A percentile compares a stretch with the other conserved stretches of the same genome.
These are phyloP conservation scores for Teratosphaeriaceae sp. DNA, from an alignment of 2,329 filamentous ascomycete species.

Conservation along the genomic window DNA sequence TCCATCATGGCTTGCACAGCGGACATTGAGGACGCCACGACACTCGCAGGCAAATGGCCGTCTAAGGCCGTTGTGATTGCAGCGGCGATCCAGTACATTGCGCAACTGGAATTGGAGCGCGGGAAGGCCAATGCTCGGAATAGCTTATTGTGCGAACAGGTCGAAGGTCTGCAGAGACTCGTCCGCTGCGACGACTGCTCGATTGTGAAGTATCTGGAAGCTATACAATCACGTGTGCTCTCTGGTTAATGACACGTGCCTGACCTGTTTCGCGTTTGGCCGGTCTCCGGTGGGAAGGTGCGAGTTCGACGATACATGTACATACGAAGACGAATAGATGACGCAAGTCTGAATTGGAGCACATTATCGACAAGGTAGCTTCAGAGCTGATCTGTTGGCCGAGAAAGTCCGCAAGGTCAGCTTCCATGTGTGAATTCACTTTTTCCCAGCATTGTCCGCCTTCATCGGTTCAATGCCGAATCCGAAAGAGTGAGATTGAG, in stretches of 20 bases:
- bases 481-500: too few relatives aligned
- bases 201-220: slow-evolving; percentile 9
- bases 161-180: slow-evolving; percentile 38
- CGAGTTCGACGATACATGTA: neutral
- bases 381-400: too few relatives aligned
- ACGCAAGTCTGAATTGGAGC: too few relatives aligned
- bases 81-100: slow-evolving; percentile 40
- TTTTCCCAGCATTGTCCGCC: too few relatives aligned
- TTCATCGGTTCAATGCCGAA: too few relatives aligned
- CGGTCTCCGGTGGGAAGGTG: neutral
- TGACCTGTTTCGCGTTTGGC: slow-evolving; percentile 1
- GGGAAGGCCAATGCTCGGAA: slow-evolving; percentile 33
- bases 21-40: slow-evolving; percentile 5
- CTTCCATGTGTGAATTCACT: too few relatives aligned
- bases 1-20: slow-evolving; percentile 2
- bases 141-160: slow-evolving; percentile 29
- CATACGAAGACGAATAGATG: neutral
- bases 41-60: slow-evolving; percentile 7
- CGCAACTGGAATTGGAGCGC: slow-evolving; percentile 38
- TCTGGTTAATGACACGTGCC: neutral
- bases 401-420: too few relatives aligned
- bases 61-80: slow-evolving; percentile 41
- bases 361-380: too few relatives aligned
- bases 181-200: slow-evolving; percentile 40
- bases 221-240: slow-evolving; percentile 1